Evolutionary conservation across 2,329 filamentous ascomycete species (phyloP).

Genomic region (Rosellinia necatrix): DNA sequence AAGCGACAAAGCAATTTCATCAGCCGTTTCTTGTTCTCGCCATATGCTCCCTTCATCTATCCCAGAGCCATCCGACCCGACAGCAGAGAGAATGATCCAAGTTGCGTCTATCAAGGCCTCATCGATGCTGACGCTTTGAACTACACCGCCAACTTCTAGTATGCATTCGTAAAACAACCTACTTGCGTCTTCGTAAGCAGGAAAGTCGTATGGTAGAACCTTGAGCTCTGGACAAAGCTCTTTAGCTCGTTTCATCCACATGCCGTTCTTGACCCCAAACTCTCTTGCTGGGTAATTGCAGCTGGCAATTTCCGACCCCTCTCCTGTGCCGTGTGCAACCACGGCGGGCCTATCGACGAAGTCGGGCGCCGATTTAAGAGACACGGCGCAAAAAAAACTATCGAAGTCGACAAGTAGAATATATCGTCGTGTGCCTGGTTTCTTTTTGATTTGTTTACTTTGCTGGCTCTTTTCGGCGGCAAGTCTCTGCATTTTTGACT

Average conservation of each 20-base stretch:
- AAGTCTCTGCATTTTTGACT: constrained; percentile 82
- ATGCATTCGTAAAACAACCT: constrained; percentile 85
- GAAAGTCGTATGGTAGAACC: constrained; percentile 93
- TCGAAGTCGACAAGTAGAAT: constrained; percentile 97
- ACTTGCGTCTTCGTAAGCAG: constrained; percentile 91
- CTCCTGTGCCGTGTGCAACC: constrained; percentile 84
- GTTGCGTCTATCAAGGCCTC: constrained; percentile 90
- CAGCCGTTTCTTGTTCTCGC: constrained; percentile 78
- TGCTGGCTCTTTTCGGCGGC: constrained; percentile 68
- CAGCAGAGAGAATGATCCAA: constrained; percentile 65
- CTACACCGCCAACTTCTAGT: constrained; percentile 75
- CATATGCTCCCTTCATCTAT: constrained; percentile 71
- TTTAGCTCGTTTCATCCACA: constrained; percentile 96
- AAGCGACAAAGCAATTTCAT: constrained; percentile 70
- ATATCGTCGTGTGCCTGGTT: constrained; percentile 72
- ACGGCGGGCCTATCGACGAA: constrained; percentile 79
- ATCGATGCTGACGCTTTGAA: constrained; percentile 97
- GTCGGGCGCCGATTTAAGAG: constrained; percentile 75
- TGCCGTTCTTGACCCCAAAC: constrained; percentile 92
- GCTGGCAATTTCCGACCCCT: constrained; percentile 92
- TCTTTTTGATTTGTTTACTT: constrained; percentile 52
- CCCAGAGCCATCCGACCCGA: constrained; percentile 68
- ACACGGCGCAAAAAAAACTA: constrained; percentile 96
- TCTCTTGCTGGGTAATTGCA: constrained; percentile 92
- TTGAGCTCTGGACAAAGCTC: constrained; percentile 85